Conservation (phyloP, 2,329 filamentous ascomycete genomes). For the Aotearoamyces nothofagi region DNA sequence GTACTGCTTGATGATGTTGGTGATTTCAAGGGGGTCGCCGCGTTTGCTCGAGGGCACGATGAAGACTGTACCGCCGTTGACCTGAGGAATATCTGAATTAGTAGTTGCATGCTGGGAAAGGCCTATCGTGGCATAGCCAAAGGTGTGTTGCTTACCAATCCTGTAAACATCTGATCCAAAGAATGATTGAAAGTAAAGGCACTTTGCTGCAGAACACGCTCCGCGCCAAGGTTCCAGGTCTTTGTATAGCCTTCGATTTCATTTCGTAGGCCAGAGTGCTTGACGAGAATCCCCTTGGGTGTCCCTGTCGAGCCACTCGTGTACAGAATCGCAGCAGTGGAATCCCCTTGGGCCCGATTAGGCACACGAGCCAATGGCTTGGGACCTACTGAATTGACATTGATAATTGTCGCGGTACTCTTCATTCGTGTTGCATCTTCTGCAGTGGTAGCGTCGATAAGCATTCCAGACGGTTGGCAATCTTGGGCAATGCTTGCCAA, state of each 20-base stretch:
- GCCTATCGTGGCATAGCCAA: too few relatives aligned
- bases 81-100: too few relatives aligned
- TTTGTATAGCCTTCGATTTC: slow-evolving; percentile 10
- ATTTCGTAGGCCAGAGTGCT: slow-evolving; percentile 12
- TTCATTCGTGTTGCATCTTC: slow-evolving; percentile 2
- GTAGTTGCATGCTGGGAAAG: too few relatives aligned
- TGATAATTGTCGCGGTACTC: background rate
- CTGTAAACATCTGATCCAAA: slow-evolving; percentile 8
- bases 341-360: slow-evolving; percentile 14
- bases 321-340: slow-evolving; percentile 14
- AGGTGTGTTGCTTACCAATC: too few relatives aligned
- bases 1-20: slow-evolving; percentile 7
- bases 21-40: slow-evolving; percentile 9
- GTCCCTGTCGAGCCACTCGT: slow-evolving; percentile 13
- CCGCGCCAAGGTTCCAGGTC: slow-evolving; percentile 4
- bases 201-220: slow-evolving; percentile 10
- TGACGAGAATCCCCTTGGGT: slow-evolving; percentile 27
- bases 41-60: slow-evolving; percentile 5
- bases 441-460: slow-evolving; percentile 14
- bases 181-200: slow-evolving; percentile 11
- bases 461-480: slow-evolving; percentile 15
- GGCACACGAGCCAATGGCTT: slow-evolving; percentile 5
- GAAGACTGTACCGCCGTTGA: slow-evolving; percentile 7
- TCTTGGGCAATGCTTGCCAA: slow-evolving; percentile 18
- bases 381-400: slow-evolving; percentile 2